These are phyloP conservation scores for Apiotrichum akiyoshidainum DNA, from an alignment of 1,284 basidiomycete genomes.

Conservation along the genomic window DNA sequence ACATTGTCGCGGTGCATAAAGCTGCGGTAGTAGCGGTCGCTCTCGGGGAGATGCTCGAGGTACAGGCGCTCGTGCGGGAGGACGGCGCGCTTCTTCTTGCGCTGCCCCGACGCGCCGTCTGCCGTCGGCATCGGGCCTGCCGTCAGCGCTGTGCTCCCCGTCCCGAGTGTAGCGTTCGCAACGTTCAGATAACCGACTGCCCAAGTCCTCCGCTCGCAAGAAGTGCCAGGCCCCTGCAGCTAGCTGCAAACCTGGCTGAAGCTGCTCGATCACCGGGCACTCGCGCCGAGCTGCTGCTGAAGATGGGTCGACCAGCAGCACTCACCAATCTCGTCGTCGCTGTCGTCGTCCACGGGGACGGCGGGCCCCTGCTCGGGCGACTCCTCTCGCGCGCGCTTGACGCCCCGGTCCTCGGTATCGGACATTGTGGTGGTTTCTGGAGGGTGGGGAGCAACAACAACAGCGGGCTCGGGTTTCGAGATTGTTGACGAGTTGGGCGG, in stretches of 20 bases:
- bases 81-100: conserved; percentile 54
- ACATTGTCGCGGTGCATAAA: conserved; percentile 97
- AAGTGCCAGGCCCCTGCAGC: no score
- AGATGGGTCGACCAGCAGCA: neutral
- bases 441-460: neutral
- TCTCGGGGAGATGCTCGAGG: conserved; percentile 83
- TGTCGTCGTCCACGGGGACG: conserved; percentile 33
- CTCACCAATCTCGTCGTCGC: conserved; percentile 48
- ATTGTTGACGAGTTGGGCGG: neutral
- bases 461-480: neutral
- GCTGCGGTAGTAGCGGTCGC: conserved; percentile 92
- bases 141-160: neutral
- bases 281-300: neutral
- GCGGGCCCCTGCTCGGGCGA: conserved; percentile 11
- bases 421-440: conserved; percentile 9
- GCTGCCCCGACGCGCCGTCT: conserved; percentile 16
- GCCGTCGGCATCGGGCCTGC: conserved; percentile 29
- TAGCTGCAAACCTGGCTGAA: no score
- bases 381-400: conserved; percentile 10
- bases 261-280: neutral
- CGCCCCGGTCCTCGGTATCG: conserved; percentile 4
- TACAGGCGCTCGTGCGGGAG: conserved; percentile 77
- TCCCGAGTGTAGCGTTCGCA: neutral
- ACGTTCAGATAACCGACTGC: no score
- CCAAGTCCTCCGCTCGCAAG: no score